These are phyloP conservation scores for Chondrus crispus DNA, from an alignment of 23 red algal species.

Conservation along the genomic window DNA sequence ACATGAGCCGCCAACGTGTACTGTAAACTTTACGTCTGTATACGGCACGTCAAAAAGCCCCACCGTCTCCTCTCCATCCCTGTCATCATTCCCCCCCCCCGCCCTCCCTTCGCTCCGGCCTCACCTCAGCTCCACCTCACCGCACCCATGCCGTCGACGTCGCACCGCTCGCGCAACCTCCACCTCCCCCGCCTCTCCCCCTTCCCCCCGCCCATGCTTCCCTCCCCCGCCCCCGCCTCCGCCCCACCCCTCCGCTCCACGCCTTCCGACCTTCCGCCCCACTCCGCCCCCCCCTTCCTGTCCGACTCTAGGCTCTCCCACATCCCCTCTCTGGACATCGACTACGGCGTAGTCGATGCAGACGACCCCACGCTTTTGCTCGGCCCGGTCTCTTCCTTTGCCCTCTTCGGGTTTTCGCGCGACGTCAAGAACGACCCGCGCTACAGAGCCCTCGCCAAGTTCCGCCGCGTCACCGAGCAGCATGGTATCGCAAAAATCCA, in stretches of 20 bases:
- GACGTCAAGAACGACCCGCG: conserved; percentile 35
- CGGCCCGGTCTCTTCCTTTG: conserved; percentile 1
- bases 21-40: too few species aligned
- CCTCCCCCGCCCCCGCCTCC: neutral
- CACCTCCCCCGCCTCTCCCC: neutral
- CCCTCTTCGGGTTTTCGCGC: conserved; percentile 20
- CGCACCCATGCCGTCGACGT: too few species aligned
- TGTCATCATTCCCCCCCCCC: too few species aligned
- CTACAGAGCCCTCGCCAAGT: conserved; percentile 55
- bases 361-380: conserved; percentile 19
- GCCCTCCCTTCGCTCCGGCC: too few species aligned
- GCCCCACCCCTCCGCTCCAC: neutral
- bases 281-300: neutral
- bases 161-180: too few species aligned
- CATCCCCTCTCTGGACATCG: conserved; percentile 36
- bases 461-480: conserved; percentile 30
- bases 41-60: too few species aligned
- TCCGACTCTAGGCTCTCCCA: neutral
- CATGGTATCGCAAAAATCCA: conserved; percentile 51
- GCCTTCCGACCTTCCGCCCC: neutral
- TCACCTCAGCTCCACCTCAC: too few species aligned
- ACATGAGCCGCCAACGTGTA: too few species aligned
- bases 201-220: neutral
- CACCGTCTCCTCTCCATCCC: too few species aligned
- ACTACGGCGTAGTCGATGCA: conserved; percentile 28